phyloP scores from a whole-genome alignment of 208 protist species.

The Strigomonas oncopelti region DNA sequence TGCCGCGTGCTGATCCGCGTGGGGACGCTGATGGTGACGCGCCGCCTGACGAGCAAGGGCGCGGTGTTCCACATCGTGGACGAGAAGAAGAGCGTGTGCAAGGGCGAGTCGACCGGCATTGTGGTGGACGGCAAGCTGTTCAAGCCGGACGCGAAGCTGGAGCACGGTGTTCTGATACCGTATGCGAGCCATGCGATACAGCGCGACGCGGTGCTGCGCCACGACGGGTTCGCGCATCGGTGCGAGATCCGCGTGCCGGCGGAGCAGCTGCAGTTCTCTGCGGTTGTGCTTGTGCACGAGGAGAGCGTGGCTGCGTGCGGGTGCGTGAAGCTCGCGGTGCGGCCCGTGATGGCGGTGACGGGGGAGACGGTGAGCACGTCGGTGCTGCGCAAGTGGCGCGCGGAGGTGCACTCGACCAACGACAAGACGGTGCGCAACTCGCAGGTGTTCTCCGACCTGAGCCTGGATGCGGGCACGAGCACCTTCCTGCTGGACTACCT shows the following conservation, averaged over 20 bases:
- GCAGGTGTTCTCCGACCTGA: slow-evolving; percentile 10
- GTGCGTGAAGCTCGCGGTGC: slow-evolving; percentile 3
- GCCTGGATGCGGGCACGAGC: background rate
- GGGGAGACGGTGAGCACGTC: slow-evolving; percentile 4
- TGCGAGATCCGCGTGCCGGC: background rate
- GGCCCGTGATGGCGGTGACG: background rate
- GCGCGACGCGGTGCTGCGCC: slow-evolving; percentile 4
- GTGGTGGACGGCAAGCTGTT: slow-evolving; percentile 2
- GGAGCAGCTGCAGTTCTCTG: background rate
- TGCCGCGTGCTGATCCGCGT: slow-evolving; percentile 10
- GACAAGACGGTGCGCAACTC: slow-evolving; percentile 1
- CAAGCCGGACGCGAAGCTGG: slow-evolving; percentile 4
- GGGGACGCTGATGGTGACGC: slow-evolving; percentile 8
- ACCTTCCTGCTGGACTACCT: slow-evolving; percentile 11
- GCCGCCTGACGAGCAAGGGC: slow-evolving; percentile 12
- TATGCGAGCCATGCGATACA: background rate
- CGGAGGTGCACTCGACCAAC: slow-evolving; percentile 7
- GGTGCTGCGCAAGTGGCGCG: slow-evolving; percentile 9
- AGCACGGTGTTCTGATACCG: slow-evolving; percentile 12
- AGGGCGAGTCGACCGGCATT: slow-evolving; percentile 6
- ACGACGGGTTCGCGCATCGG: slow-evolving; percentile 14
- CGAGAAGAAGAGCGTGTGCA: slow-evolving; percentile 6
- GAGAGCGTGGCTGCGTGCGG: slow-evolving; percentile 10
- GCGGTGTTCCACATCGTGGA: slow-evolving; percentile 16
- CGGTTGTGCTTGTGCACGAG: slow-evolving; percentile 10